These are phyloP conservation scores for Fagopyrum esculentum DNA, from an alignment of 148 eudicot genomes.

Conservation along the genomic window DNA sequence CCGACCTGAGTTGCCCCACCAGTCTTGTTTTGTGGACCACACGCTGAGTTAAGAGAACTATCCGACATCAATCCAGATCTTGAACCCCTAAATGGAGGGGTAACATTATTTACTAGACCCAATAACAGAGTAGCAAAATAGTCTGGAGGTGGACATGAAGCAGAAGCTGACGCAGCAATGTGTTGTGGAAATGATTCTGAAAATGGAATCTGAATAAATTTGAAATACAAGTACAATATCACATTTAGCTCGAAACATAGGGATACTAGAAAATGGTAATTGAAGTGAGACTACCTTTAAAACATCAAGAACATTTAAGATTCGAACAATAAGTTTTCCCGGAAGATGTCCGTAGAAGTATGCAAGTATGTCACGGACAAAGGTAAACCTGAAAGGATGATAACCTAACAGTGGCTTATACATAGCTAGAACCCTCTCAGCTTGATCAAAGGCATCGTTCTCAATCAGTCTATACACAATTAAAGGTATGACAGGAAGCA, in stretches of 20 bases:
- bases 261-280: not conserved
- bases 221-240: not conserved
- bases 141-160: constrained; percentile 78
- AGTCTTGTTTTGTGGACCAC: constrained; percentile 44
- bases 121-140: constrained; percentile 80
- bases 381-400: constrained; percentile 85
- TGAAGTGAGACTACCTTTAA: constrained; percentile 42
- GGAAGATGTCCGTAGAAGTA: constrained; percentile 96
- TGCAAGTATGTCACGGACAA: constrained; percentile 96
- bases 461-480: constrained; percentile 89
- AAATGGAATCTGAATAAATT: constrained; percentile 66
- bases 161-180: constrained; percentile 54
- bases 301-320: constrained; percentile 71
- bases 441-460: constrained; percentile 80
- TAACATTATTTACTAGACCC: constrained; percentile 76
- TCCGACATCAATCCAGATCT: constrained; percentile 50
- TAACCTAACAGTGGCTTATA: constrained; percentile 65
- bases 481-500: constrained; percentile 87
- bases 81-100: constrained; percentile 68
- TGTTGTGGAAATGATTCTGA: constrained; percentile 89
- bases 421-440: constrained; percentile 71
- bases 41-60: constrained; percentile 29
- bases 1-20: constrained; percentile 50
- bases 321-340: constrained; percentile 72
- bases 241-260: not conserved